Evolutionary conservation across 768 basidiomycete genomes (phyloP).

Genomic region (Tubosaeta sp.): DNA sequence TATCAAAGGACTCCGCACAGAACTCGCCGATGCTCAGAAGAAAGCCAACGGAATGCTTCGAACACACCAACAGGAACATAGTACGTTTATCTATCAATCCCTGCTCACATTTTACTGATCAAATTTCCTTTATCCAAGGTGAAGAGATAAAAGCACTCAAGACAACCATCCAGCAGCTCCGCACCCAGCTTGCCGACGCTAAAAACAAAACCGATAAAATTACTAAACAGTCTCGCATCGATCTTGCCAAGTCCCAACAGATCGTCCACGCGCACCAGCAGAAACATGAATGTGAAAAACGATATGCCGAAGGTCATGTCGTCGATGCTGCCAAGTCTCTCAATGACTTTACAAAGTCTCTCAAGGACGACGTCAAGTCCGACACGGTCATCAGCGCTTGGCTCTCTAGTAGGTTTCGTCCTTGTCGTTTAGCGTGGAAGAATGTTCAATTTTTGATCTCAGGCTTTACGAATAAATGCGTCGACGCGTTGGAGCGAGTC

Average conservation of each 20-base stretch:
- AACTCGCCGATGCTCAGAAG: background rate
- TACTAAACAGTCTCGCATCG: background rate
- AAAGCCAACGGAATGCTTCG: background rate
- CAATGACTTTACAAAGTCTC: background rate
- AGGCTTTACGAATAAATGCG: background rate
- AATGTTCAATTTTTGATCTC: background rate
- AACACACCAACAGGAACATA: no score
- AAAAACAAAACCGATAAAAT: background rate
- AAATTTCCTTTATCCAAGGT: background rate
- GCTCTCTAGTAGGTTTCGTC: background rate
- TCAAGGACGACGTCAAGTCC: background rate
- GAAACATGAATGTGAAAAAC: background rate
- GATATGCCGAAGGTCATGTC: background rate
- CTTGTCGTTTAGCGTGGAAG: background rate
- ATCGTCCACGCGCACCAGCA: background rate
- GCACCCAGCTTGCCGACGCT: background rate
- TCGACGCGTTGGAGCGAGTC: background rate
- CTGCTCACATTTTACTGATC: background rate
- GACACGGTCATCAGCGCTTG: background rate
- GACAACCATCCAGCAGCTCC: background rate
- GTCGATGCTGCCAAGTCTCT: background rate
- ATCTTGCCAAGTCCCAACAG: background rate
- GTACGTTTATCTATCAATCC: no score
- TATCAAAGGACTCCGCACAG: background rate
- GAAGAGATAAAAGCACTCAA: background rate